Percentiles rank a stretch among this genome's conserved stretches.
phyloP scores from a whole-genome alignment of 78 protist genomes.

The Creolimax fragrantissima region DNA sequence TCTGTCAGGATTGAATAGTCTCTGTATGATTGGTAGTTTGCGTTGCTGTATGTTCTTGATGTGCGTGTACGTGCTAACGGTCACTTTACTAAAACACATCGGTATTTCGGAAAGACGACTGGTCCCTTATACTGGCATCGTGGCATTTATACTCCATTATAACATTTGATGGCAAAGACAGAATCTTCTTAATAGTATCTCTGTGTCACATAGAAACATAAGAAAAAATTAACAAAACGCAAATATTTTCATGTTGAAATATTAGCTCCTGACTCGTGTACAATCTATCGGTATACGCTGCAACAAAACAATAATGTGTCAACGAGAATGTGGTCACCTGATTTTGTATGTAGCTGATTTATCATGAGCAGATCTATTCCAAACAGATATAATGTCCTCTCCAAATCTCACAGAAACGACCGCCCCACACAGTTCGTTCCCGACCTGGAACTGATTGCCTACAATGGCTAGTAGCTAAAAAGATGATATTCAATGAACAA shows the following conservation, averaged over 20 bases:
- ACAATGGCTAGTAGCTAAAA: conserved; percentile 19
- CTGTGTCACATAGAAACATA: not conserved
- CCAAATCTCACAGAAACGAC: conserved; percentile 2
- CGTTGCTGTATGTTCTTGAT: no score
- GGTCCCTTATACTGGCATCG: not conserved
- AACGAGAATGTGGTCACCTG: not conserved
- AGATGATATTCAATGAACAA: no score
- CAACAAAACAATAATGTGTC: not conserved
- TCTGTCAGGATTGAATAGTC: no score
- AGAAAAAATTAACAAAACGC: not conserved
- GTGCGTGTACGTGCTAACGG: no score
- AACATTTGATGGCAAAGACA: not conserved
- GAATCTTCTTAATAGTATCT: not conserved
- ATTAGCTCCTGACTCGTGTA: not conserved
- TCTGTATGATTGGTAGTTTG: no score
- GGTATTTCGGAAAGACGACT: not conserved
- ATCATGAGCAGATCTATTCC: conserved; percentile 8
- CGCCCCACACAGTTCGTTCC: conserved; percentile 31
- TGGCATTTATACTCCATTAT: not conserved
- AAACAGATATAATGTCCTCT: conserved; percentile 26
- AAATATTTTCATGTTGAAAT: not conserved
- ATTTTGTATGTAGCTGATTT: not conserved
- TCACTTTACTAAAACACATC: not conserved
- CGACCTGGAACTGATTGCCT: conserved; percentile 32
- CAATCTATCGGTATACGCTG: not conserved